Evolutionary conservation across 78 protist species (phyloP).

Genomic region (Anaeramoeba flamelloides): DNA sequence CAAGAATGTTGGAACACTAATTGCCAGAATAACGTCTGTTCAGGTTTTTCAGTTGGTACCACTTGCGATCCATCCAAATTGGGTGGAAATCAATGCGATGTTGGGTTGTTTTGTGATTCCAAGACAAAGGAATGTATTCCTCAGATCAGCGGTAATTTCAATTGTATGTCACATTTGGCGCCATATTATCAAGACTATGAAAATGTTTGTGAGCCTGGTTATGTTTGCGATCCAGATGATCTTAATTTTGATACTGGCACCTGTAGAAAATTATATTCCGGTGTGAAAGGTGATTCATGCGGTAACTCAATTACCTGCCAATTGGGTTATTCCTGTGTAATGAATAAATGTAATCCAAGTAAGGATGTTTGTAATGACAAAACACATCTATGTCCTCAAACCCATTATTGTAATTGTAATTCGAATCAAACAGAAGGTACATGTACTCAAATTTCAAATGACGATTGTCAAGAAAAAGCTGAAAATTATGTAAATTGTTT

Average conservation of each 20-base stretch:
- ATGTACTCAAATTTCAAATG: background rate
- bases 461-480: background rate
- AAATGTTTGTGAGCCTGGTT: background rate
- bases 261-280: background rate
- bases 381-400: background rate
- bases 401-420: background rate
- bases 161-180: background rate
- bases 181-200: background rate
- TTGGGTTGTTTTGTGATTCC: background rate
- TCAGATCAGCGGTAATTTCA: background rate
- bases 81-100: background rate
- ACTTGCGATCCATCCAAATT: background rate
- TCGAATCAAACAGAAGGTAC: background rate
- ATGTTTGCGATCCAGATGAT: background rate
- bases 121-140: background rate
- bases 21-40: background rate
- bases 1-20: background rate
- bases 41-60: background rate
- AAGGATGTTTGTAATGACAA: background rate
- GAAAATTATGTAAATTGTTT: background rate
- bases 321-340: background rate
- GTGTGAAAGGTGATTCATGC: background rate
- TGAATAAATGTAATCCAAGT: background rate
- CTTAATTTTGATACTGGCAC: background rate
- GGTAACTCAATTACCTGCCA: background rate